Evolutionary conservation across 2,329 filamentous ascomycete genomes (phyloP).

Genomic region (Bipolaris victoriae): DNA sequence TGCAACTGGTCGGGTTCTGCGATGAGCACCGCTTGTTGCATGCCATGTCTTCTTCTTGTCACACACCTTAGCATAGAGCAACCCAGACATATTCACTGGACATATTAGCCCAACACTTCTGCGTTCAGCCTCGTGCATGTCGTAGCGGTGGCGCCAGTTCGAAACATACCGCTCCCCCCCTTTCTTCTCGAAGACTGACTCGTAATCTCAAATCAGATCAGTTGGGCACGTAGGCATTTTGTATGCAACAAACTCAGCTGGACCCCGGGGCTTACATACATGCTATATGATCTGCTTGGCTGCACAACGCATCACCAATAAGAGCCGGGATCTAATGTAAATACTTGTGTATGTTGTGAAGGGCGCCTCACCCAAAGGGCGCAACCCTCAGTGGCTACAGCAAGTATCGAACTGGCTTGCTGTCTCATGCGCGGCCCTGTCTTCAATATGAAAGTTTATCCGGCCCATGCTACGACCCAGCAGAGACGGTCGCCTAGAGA

Average conservation of each 20-base stretch:
- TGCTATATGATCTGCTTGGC: no score
- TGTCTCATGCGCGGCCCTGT: constrained; percentile 9
- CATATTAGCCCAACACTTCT: not conserved
- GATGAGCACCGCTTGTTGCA: not conserved
- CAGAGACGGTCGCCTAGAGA: not conserved
- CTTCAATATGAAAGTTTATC: constrained; percentile 13
- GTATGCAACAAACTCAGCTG: no score
- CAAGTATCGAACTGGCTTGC: constrained; percentile 1
- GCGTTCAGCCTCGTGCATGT: not conserved
- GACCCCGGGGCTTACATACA: no score
- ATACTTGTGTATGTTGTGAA: not conserved
- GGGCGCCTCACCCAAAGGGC: not conserved
- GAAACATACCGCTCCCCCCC: not conserved
- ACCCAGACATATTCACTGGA: not conserved
- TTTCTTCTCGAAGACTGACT: not conserved
- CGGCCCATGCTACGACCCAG: constrained; percentile 12
- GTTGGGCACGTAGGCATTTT: not conserved
- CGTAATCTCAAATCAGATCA: no score
- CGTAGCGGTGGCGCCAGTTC: not conserved
- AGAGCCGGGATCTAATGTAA: constrained; percentile 3
- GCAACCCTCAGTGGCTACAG: not conserved
- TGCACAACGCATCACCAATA: not conserved
- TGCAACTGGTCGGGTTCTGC: not conserved
- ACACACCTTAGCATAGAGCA: not conserved
- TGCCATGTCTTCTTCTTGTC: not conserved